Percentiles rank a stretch among this genome's conserved stretches.
phyloP scores from a whole-genome alignment of 768 basidiomycete species.

The Galerina marginata region DNA sequence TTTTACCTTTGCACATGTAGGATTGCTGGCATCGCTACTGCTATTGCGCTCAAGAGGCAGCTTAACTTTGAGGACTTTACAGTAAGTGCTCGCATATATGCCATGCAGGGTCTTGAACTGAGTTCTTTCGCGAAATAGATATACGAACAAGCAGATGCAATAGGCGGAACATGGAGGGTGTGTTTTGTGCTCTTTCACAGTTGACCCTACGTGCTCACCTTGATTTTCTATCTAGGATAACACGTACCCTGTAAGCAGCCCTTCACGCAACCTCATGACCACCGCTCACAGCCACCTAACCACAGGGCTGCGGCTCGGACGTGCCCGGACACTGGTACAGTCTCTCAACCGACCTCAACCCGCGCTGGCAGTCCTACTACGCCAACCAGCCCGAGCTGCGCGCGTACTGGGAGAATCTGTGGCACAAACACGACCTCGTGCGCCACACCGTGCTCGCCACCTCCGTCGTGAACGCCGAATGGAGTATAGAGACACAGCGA shows the following conservation, averaged over 20 bases:
- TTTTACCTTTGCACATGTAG: conserved; percentile 27
- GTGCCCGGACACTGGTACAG: conserved; percentile 60
- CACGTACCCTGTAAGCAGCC: conserved; percentile 51
- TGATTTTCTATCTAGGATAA: conserved; percentile 45
- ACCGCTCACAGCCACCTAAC: not conserved
- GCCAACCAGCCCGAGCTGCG: conserved; percentile 54
- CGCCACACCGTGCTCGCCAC: conserved; percentile 48
- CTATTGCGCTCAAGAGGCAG: conserved; percentile 50
- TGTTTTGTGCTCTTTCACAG: conserved; percentile 22
- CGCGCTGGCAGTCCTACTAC: conserved; percentile 53
- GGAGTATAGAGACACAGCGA: conserved; percentile 48
- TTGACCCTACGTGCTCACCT: not conserved
- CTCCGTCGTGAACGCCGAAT: conserved; percentile 45
- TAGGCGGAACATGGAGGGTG: conserved; percentile 66
- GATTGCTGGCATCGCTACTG: conserved; percentile 52
- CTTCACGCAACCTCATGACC: not conserved
- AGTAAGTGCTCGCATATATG: conserved; percentile 32
- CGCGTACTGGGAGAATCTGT: conserved; percentile 55
- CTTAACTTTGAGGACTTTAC: conserved; percentile 53
- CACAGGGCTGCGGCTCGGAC: conserved; percentile 61
- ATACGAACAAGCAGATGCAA: conserved; percentile 50
- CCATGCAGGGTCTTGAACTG: not conserved
- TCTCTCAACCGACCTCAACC: conserved; percentile 59
- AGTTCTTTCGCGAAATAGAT: conserved; percentile 38
- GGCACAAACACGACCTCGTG: conserved; percentile 48